Evolutionary conservation across 768 basidiomycete species (phyloP), one percentile per base, ranked within the genome.

Genomic region (Candolleomyces eurysporus): DNA sequence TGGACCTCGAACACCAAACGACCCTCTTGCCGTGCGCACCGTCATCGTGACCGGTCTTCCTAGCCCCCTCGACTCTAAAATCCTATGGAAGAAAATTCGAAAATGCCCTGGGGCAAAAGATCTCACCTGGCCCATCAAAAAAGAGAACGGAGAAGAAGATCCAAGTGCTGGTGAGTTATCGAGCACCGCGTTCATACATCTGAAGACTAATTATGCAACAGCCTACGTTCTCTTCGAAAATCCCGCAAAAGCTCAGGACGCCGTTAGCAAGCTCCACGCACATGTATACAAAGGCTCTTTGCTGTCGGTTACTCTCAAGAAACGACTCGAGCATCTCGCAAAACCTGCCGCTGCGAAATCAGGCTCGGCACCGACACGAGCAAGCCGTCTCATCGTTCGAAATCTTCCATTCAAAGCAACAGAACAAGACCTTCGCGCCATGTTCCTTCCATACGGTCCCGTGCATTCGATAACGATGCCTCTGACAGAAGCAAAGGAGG

Each of bases 271-370:
- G 72, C 83, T 98, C 1, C 94, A 98, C 69, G 93, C 92, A 1
- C 94, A 96, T 70, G 90, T 95, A 31, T 96, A 90, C 83, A 96
- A 96, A 71, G 94, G 94, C 45, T 79, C 81, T 9, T 77, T 95
- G 5, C 83, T 98, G n/a, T 93, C 91, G 2, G 92, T 90, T 14
- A 87, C 90, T 7, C 81, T 96, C 53, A 95, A 96, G 26, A 94
- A 94, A 69, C 85, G 92, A 16, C 75, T 92, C 8, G 91, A 95
- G 60, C 83, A 77, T 2, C 78, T 90, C 9, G 75, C 82, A 17
- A 90, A 86, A 64, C 73, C 80, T 6, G 61, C 72, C 31, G 63
- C 69, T 11, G 54, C 71, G 2, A 58, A 57, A 9, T 65, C 66
- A 13, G 31, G 53, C 16, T 72, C 71, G 31, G 72, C 79, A 1